Evolutionary conservation across 495 filamentous ascomycete species (phyloP).

Genomic region (Antarctomyces pellizariae): DNA sequence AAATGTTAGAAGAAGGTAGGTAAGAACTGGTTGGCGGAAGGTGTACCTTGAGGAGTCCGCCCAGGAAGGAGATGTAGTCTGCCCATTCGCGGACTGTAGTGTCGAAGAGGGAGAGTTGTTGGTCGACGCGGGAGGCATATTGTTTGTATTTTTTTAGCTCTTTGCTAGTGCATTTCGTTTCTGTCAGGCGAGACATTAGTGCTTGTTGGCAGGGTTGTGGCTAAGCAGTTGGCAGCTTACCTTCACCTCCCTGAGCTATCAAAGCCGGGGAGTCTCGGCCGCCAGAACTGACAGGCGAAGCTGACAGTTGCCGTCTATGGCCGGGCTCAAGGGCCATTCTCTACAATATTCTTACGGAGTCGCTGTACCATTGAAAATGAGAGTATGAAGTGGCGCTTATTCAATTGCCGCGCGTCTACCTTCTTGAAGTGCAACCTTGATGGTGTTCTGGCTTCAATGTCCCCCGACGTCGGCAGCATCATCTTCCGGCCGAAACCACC

Average conservation of each 20-base stretch:
- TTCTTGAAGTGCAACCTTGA: too few species aligned
- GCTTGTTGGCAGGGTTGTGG: not conserved
- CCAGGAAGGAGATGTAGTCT: constrained; percentile 94
- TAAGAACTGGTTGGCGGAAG: too few species aligned
- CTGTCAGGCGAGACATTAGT: not conserved
- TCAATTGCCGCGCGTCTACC: too few species aligned
- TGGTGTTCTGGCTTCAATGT: too few species aligned
- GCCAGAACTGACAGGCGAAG: constrained; percentile 56
- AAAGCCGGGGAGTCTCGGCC: constrained; percentile 46
- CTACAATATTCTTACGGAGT: not conserved
- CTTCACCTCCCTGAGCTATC: constrained; percentile 26
- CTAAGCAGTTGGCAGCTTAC: constrained; percentile 10
- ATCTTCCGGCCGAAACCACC: too few species aligned
- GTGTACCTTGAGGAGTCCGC: constrained; percentile 64
- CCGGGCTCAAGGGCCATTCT: constrained; percentile 51
- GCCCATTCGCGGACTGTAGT: constrained; percentile 93
- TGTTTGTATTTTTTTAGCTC: constrained; percentile 15
- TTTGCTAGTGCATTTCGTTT: not conserved
- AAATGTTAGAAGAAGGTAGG: constrained; percentile 4
- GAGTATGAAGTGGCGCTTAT: too few species aligned
- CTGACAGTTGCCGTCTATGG: constrained; percentile 37
- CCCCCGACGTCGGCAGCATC: too few species aligned
- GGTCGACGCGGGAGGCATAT: constrained; percentile 73
- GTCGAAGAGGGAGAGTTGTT: constrained; percentile 78
- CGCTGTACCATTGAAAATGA: too few species aligned